Conservation (phyloP, 441 rosid species). For the Jatropha multifida region DNA sequence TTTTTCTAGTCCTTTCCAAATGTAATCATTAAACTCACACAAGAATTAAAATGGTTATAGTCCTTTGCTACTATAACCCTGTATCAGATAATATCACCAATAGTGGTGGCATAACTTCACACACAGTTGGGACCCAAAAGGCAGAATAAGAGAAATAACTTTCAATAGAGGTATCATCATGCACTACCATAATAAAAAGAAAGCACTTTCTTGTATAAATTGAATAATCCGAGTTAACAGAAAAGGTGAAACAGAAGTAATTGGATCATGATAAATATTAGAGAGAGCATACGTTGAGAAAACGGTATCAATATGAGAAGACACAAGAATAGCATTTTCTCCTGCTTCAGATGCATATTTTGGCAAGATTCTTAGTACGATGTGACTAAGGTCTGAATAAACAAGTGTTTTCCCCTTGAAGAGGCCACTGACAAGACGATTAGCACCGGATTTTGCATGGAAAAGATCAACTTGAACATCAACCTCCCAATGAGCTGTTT, state of each 20-base stretch:
- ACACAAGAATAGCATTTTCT: conserved; percentile 80
- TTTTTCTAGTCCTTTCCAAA: not conserved
- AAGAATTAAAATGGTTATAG: not conserved
- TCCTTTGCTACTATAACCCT: not conserved
- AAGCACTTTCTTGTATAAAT: not conserved
- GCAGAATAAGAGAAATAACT: conserved; percentile 12
- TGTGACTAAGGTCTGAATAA: conserved; percentile 79
- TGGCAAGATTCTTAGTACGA: conserved; percentile 73
- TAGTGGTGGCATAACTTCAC: conserved; percentile 4
- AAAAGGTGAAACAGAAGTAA: not conserved
- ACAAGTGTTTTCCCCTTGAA: conserved; percentile 78
- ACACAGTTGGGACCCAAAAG: conserved; percentile 6
- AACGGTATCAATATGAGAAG: conserved; percentile 95
- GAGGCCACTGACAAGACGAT: conserved; percentile 57
- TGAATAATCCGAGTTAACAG: conserved; percentile 3
- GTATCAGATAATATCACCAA: not conserved
- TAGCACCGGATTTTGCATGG: conserved; percentile 64
- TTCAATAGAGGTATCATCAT: not conserved
- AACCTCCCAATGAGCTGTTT: conserved; percentile 84
- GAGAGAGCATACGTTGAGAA: conserved; percentile 71
- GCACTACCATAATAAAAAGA: not conserved
- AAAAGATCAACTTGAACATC: conserved; percentile 82
- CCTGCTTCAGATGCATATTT: conserved; percentile 71
- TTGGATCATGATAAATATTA: conserved; percentile 3
- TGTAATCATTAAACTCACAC: not conserved